Evolutionary conservation across 352 stramenopile genomes (phyloP).

Genomic region (Globisporangium barbulae): DNA sequence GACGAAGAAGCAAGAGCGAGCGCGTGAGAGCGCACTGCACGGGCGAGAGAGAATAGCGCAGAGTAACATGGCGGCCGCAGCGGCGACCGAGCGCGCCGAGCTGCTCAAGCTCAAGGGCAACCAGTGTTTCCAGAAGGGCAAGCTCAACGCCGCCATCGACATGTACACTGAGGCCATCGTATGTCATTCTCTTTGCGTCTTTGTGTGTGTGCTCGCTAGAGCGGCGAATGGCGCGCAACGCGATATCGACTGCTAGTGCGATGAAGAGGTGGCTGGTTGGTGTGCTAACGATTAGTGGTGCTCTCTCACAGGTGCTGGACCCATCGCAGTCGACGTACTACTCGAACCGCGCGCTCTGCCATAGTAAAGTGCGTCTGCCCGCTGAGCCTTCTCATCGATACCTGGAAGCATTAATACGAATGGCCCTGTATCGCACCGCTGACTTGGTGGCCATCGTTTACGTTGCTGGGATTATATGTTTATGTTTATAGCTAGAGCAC

Average conservation of each 20-base stretch:
- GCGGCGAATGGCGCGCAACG: neutral
- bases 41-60: neutral
- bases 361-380: conserved; percentile 44
- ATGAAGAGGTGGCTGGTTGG: neutral
- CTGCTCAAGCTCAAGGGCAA: conserved; percentile 80
- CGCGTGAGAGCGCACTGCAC: neutral
- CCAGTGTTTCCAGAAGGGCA: conserved; percentile 77
- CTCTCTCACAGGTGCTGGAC: conserved; percentile 38
- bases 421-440: too few species aligned
- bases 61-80: conserved; percentile 1
- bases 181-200: conserved; percentile 19
- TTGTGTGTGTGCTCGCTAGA: neutral
- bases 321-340: conserved; percentile 67
- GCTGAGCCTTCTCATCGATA: too few species aligned
- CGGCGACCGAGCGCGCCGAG: conserved; percentile 44
- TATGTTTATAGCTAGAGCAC: conserved; percentile 37
- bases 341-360: conserved; percentile 75
- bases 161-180: conserved; percentile 87
- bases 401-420: too few species aligned
- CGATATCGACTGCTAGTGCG: neutral
- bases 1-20: neutral
- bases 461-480: too few species aligned
- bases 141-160: conserved; percentile 75
- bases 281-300: neutral
- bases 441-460: too few species aligned